A percentile compares a stretch with the other conserved stretches of the same genome.
These are phyloP conservation scores for Mycoemilia scoparia DNA, from an alignment of 192 early-diverging fungal species.

Conservation along the genomic window DNA sequence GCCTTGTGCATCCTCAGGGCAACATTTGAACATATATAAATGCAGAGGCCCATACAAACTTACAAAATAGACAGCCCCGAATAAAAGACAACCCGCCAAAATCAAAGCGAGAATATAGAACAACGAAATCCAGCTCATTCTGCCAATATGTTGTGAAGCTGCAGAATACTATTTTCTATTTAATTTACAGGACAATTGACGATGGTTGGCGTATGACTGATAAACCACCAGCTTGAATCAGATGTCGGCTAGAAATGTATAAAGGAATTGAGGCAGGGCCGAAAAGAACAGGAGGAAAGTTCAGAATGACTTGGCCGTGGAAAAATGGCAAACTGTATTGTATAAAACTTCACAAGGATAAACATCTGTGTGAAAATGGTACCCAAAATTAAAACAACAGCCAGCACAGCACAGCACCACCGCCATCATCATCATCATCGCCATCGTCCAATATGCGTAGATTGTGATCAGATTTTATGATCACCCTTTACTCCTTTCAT, in stretches of 20 bases:
- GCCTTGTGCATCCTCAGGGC: background rate
- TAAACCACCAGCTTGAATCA: background rate
- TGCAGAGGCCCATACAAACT: constrained; percentile 1
- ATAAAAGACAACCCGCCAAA: constrained; percentile 78
- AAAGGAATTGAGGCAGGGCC: background rate
- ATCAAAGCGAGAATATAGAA: constrained; percentile 87
- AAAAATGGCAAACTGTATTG: no score
- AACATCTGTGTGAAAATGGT: no score
- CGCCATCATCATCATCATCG: no score
- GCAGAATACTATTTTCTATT: background rate
- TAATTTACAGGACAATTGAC: background rate
- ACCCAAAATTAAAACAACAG: no score
- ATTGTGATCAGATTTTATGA: no score
- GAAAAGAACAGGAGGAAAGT: background rate
- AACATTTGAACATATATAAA: background rate
- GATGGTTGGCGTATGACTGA: background rate
- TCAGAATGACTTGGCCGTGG: no score
- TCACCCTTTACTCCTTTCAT: no score
- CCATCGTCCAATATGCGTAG: no score
- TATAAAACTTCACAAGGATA: no score
- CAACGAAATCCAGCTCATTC: constrained; percentile 42
- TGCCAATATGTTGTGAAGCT: background rate
- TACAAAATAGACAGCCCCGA: constrained; percentile 86
- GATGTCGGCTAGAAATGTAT: background rate
- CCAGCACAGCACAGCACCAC: no score